These are phyloP conservation scores for Aulographum hederae DNA, from an alignment of 2,329 filamentous ascomycete genomes.

Conservation along the genomic window DNA sequence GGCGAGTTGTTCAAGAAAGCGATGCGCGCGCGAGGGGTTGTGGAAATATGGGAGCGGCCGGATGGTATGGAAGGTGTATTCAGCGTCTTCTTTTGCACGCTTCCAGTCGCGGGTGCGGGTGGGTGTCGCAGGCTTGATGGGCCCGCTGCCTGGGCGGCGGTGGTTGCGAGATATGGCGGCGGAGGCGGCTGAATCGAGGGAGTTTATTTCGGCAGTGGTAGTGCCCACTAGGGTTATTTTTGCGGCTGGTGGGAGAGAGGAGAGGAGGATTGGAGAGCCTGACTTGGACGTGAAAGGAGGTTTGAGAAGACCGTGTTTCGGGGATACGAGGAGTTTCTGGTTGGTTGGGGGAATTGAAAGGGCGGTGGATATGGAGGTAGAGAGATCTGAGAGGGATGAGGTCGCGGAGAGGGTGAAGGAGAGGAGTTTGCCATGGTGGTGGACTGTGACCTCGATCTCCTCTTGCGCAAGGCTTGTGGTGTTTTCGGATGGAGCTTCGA, in stretches of 20 bases:
- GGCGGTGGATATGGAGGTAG: conserved; percentile 33
- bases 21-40: conserved; percentile 48
- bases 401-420: conserved; percentile 26
- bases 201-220: conserved; percentile 38
- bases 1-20: conserved; percentile 57
- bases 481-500: no score
- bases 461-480: no score
- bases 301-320: conserved; percentile 47
- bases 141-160: conserved; percentile 19
- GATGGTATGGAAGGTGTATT: conserved; percentile 68
- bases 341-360: conserved; percentile 43
- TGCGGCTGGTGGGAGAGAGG: conserved; percentile 29
- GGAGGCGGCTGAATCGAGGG: conserved; percentile 31
- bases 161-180: conserved; percentile 29
- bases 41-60: conserved; percentile 63
- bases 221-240: conserved; percentile 50
- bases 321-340: conserved; percentile 48
- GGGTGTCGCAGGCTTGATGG: conserved; percentile 21
- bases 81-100: conserved; percentile 35
- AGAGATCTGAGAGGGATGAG: conserved; percentile 40
- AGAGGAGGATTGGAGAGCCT: conserved; percentile 25
- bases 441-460: conserved; percentile 23
- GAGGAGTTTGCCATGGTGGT: conserved; percentile 35
- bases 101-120: conserved; percentile 23
- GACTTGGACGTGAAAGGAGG: conserved; percentile 38